Percentiles rank a stretch among this genome's conserved stretches.
Evolutionary conservation across 306 rosid genomes (phyloP).

Genomic region (Glycine latifolia): DNA sequence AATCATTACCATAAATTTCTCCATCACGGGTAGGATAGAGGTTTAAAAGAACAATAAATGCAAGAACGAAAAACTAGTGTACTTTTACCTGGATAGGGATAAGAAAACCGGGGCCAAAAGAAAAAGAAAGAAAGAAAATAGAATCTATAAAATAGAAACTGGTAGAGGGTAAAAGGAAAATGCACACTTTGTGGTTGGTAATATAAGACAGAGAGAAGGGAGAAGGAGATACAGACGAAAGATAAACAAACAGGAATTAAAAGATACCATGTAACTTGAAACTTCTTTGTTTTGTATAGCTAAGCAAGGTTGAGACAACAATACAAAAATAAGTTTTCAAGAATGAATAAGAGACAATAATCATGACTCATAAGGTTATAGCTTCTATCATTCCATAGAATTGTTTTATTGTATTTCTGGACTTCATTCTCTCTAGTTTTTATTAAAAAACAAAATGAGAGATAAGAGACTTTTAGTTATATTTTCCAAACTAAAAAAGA

Average conservation of each 20-base stretch:
- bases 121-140: not conserved
- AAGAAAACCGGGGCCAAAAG: constrained; percentile 28
- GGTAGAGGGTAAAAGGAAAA: constrained; percentile 25
- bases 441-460: constrained; percentile 15
- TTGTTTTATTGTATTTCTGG: constrained; percentile 24
- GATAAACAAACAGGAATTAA: not conserved
- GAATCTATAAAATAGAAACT: not conserved
- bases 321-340: not conserved
- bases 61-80: not conserved
- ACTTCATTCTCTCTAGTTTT: not conserved
- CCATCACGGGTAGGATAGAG: constrained; percentile 15
- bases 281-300: not conserved
- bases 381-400: not conserved
- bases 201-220: constrained; percentile 31
- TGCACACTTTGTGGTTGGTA: constrained; percentile 14
- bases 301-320: constrained; percentile 23
- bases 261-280: not conserved
- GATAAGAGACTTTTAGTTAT: not conserved
- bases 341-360: constrained; percentile 11
- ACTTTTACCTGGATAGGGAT: not conserved
- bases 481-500: not conserved
- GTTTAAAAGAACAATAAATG: not conserved
- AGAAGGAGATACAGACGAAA: not conserved
- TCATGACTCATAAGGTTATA: constrained; percentile 4
- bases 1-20: constrained; percentile 30